Evolutionary conservation across 352 stramenopile genomes (phyloP).

Genomic region (Globisporangium polare): DNA sequence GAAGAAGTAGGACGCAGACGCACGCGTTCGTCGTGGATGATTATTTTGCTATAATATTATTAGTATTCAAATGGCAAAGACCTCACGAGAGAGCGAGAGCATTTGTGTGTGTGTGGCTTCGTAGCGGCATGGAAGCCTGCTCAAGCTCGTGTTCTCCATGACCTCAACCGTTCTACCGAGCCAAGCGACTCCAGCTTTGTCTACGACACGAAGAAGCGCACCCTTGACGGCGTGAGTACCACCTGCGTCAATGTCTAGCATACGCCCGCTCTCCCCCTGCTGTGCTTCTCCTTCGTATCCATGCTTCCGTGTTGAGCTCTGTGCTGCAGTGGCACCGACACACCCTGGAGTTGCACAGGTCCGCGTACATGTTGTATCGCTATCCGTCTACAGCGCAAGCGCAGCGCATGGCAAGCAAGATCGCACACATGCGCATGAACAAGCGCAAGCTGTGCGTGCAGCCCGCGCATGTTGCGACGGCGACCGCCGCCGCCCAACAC

Average conservation of each 20-base stretch:
- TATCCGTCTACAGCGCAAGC: not conserved
- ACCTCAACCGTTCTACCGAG: not conserved
- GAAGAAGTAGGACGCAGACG: not conserved
- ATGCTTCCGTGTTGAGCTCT: not conserved
- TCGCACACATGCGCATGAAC: not conserved
- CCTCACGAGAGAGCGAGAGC: not conserved
- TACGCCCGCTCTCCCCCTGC: too few relatives aligned
- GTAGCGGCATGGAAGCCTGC: not conserved
- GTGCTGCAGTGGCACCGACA: not conserved
- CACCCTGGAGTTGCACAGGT: not conserved
- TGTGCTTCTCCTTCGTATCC: not conserved
- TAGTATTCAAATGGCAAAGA: conserved; percentile 8
- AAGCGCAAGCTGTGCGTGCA: not conserved
- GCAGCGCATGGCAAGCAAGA: not conserved
- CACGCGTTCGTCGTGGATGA: not conserved
- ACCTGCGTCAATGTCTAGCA: too few relatives aligned
- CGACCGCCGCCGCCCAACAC: not conserved
- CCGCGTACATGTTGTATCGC: not conserved
- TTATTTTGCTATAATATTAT: conserved; percentile 14
- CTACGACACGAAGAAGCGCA: too few relatives aligned
- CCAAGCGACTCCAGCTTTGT: too few relatives aligned
- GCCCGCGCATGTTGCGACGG: not conserved
- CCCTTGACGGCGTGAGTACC: not conserved
- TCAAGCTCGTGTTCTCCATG: not conserved
- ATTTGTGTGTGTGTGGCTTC: not conserved